Conservation (phyloP, 805 yeast species). For the Candida orba region DNA sequence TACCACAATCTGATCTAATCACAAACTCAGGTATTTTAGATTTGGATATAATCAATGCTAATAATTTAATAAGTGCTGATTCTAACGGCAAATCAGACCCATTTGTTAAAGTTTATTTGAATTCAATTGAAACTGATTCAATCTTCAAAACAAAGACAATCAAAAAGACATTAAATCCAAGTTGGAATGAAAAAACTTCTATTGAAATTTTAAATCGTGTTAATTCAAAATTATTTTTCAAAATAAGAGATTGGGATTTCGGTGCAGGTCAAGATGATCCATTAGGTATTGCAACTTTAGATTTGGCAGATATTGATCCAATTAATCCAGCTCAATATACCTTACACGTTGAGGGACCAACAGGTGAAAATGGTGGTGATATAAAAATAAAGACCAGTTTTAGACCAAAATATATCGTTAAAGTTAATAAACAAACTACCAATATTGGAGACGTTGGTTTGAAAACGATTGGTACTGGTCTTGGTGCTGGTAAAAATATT, state of each 20-base stretch:
- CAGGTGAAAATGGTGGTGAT: constrained; percentile 48
- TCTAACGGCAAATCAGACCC: constrained; percentile 93
- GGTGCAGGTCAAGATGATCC: constrained; percentile 82
- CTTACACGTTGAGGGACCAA: constrained; percentile 38
- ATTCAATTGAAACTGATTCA: constrained; percentile 44
- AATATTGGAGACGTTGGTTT: constrained; percentile 43
- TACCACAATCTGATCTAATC: constrained; percentile 71
- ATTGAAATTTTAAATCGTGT: constrained; percentile 55
- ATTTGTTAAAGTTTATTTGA: constrained; percentile 59
- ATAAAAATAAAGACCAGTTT: constrained; percentile 54
- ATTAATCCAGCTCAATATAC: constrained; percentile 42
- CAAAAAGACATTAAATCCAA: constrained; percentile 88
- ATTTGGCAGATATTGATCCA: constrained; percentile 56
- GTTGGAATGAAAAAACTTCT: constrained; percentile 67
- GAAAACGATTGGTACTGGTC: constrained; percentile 44
- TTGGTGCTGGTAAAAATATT: constrained; percentile 36
- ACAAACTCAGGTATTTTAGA: constrained; percentile 67
- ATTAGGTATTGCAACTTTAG: constrained; percentile 58
- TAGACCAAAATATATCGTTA: constrained; percentile 61
- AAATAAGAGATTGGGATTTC: constrained; percentile 86
- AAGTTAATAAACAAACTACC: constrained; percentile 30
- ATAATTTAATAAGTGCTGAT: constrained; percentile 76
- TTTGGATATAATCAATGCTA: constrained; percentile 57
- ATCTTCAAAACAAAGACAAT: constrained; percentile 70
- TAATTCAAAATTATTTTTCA: constrained; percentile 49